Percentiles rank a stretch among this genome's conserved stretches.
Evolutionary conservation across 169 alveolate species (phyloP).

Genomic region (Plasmodium malariae): DNA sequence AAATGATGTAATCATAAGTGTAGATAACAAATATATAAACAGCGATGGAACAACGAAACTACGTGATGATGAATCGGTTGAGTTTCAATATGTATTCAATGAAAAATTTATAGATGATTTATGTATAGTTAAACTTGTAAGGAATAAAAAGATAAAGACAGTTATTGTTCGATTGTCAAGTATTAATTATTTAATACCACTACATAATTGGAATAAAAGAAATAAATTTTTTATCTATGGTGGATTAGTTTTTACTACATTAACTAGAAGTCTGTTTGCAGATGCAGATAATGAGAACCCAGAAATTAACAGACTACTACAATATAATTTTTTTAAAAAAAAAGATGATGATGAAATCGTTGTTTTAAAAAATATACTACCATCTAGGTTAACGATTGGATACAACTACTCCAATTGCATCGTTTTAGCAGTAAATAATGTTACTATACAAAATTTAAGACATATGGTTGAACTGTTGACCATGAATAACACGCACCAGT

Average conservation of each 20-base stretch:
- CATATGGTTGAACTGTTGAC: constrained; percentile 79
- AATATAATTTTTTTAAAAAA: constrained; percentile 24
- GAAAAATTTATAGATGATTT: constrained; percentile 23
- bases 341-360: constrained; percentile 82
- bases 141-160: constrained; percentile 14
- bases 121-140: constrained; percentile 24
- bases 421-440: constrained; percentile 75
- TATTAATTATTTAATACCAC: constrained; percentile 85
- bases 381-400: constrained; percentile 85
- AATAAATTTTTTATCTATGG: constrained; percentile 89
- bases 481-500: background rate
- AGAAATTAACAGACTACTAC: constrained; percentile 13
- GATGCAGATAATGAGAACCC: constrained; percentile 1
- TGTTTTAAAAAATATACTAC: constrained; percentile 82
- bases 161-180: constrained; percentile 48
- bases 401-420: constrained; percentile 80
- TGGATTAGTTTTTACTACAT: constrained; percentile 88
- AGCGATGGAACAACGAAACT: constrained; percentile 89
- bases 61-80: constrained; percentile 77
- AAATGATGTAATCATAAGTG: constrained; percentile 84
- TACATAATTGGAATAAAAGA: constrained; percentile 89
- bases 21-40: constrained; percentile 87
- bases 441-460: constrained; percentile 62
- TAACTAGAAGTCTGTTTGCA: constrained; percentile 69
- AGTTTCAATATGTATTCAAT: constrained; percentile 12